phyloP scores from a whole-genome alignment of 2,329 filamentous ascomycete genomes.

The Calonectria hongkongensis region DNA sequence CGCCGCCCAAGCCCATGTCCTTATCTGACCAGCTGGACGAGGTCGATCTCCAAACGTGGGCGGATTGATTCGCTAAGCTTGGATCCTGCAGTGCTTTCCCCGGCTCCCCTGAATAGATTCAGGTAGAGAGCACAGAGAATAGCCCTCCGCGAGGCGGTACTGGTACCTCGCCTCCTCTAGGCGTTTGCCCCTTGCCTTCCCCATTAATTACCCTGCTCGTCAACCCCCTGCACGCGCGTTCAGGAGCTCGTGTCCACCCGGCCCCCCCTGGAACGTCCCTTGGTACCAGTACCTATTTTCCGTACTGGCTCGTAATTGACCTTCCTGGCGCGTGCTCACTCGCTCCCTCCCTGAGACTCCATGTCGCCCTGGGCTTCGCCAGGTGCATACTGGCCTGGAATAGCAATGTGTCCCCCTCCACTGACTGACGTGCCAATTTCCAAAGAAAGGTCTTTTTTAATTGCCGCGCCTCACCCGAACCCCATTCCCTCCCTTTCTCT shows the following conservation, averaged over 20 bases:
- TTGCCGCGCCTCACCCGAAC: constrained; percentile 56
- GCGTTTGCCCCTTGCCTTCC: constrained; percentile 39
- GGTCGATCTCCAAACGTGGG: constrained; percentile 58
- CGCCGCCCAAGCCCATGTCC: constrained; percentile 25
- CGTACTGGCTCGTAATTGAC: constrained; percentile 34
- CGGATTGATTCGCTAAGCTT: constrained; percentile 58
- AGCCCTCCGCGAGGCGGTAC: constrained; percentile 15
- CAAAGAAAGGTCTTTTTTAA: constrained; percentile 56
- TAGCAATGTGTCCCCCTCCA: constrained; percentile 40
- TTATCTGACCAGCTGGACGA: constrained; percentile 45
- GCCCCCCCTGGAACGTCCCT: constrained; percentile 8
- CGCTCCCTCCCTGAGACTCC: constrained; percentile 24
- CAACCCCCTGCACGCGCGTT: constrained; percentile 52
- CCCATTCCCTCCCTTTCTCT: constrained; percentile 45
- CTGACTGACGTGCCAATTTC: constrained; percentile 55
- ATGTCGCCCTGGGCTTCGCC: constrained; percentile 21
- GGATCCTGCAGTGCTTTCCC: constrained; percentile 39
- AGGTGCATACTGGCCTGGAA: constrained; percentile 21
- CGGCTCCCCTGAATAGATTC: constrained; percentile 50
- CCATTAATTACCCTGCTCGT: constrained; percentile 34
- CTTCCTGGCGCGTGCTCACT: constrained; percentile 10
- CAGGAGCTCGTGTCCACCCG: constrained; percentile 42
- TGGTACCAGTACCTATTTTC: constrained; percentile 46
- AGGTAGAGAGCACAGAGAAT: constrained; percentile 34
- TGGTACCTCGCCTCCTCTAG: constrained; percentile 30